phyloP scores from a whole-genome alignment of 2,329 filamentous ascomycete species.

The Aureobasidium melanogenum region DNA sequence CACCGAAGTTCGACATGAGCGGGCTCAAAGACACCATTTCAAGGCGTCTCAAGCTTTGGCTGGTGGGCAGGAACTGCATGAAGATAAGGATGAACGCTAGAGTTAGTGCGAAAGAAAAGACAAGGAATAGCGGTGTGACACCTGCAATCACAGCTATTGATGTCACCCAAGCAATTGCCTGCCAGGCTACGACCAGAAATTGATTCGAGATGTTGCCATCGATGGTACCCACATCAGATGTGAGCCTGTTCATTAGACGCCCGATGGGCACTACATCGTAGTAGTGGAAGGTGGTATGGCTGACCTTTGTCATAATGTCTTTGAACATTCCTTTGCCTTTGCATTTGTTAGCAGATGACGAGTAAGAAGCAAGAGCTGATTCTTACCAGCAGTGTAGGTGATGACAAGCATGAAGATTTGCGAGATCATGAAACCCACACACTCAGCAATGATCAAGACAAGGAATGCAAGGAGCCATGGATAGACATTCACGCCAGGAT shows the following conservation, averaged over 20 bases:
- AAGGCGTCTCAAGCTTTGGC: constrained; percentile 71
- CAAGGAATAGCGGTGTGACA: constrained; percentile 67
- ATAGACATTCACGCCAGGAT: constrained; percentile 55
- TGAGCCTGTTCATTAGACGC: constrained; percentile 83
- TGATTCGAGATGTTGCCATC: constrained; percentile 76
- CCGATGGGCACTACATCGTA: constrained; percentile 87
- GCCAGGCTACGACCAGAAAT: constrained; percentile 59
- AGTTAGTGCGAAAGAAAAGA: constrained; percentile 61
- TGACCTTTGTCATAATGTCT: constrained; percentile 63
- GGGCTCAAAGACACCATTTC: constrained; percentile 87
- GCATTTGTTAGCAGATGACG: background rate
- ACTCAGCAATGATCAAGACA: constrained; percentile 52
- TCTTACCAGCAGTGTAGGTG: constrained; percentile 60
- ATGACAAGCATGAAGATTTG: constrained; percentile 66
- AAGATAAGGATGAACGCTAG: constrained; percentile 65
- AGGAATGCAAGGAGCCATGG: constrained; percentile 70
- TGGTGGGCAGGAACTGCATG: constrained; percentile 67
- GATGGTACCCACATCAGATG: constrained; percentile 80
- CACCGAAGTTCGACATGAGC: constrained; percentile 86
- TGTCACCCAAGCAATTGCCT: constrained; percentile 60
- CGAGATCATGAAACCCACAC: constrained; percentile 51
- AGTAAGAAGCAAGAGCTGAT: background rate
- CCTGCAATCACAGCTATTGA: constrained; percentile 70
- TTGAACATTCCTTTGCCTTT: constrained; percentile 57
- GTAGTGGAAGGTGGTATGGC: constrained; percentile 76